phyloP scores from a whole-genome alignment of 2,329 filamentous ascomycete genomes.

The Neofusicoccum ribis region DNA sequence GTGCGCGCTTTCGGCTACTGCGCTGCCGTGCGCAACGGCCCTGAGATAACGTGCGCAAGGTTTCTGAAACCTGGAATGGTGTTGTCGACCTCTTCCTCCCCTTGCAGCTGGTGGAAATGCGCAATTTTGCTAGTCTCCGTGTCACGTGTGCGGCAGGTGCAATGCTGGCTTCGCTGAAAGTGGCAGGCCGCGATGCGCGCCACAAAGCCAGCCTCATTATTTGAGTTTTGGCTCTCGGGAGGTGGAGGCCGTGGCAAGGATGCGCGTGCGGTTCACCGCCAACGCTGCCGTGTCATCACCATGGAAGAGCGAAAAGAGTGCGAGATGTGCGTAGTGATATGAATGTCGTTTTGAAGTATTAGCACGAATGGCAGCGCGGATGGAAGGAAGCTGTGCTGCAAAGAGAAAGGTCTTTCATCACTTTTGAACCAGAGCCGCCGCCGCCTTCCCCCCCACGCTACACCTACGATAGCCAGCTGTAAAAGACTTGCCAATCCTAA shows the following conservation, averaged over 20 bases:
- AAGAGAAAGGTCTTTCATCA: slow-evolving; percentile 17
- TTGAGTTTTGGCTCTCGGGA: neutral
- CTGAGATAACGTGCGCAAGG: slow-evolving; percentile 10
- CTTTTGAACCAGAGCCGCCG: slow-evolving; percentile 17
- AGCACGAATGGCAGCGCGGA: slow-evolving; percentile 12
- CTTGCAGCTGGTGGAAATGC: slow-evolving; percentile 15
- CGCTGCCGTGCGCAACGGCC: neutral
- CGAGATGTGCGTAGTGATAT: neutral
- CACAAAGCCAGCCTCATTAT: slow-evolving; percentile 16
- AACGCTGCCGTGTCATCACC: slow-evolving; percentile 2
- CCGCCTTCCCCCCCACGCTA: neutral
- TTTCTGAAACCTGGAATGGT: slow-evolving; percentile 15
- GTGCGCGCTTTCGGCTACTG: neutral
- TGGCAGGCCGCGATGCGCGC: slow-evolving; percentile 5
- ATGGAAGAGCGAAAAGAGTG: neutral
- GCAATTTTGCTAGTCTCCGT: slow-evolving; percentile 4
- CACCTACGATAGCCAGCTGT: slow-evolving; percentile 8
- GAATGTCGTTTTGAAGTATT: slow-evolving; percentile 16
- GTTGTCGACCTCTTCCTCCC: neutral
- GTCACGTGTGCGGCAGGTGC: slow-evolving; percentile 4
- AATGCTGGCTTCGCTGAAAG: slow-evolving; percentile 1
- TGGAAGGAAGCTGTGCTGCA: neutral
- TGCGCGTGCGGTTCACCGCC: neutral
- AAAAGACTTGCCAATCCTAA: slow-evolving; percentile 19
- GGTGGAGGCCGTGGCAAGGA: neutral